Evolutionary conservation across 441 rosid species (phyloP), one percentile per base, ranked within the genome.

Genomic region (Viola pubescens): DNA sequence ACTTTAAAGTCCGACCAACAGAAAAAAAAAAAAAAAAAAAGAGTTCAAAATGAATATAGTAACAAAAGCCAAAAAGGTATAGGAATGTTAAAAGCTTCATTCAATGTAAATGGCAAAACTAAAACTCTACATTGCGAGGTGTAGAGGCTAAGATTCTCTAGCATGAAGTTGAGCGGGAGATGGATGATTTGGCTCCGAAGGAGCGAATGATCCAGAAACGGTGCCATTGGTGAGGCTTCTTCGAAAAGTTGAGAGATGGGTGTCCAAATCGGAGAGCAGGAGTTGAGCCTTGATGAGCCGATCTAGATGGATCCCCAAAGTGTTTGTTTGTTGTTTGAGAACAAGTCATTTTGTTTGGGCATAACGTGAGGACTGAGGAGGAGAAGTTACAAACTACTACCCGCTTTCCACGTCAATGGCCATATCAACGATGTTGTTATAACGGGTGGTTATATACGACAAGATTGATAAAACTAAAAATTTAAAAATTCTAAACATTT

Each of bases 171-270:
- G 62, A 83, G 67, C 40, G 73, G 51, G 71, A 67, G 57, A 87
- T 43, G 12, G 79, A 73, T n/a, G 67, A 58, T 70, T 82, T 87
- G 60, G 82, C 75, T 12, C 62, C 66, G 39, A 87, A 70, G 0
- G 90, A 87, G 19, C 77, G 79, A 48, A 83, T 77, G 70, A 89
- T 85, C 92, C 95, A 89, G 89, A 85, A 13, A 83, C 81, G 19
- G 78, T 76, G 62, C 60, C 75, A 66, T 81, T 77, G 2, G 70
- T 60, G 46, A 83, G 82, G 57, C 53, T 63, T 19, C 52, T 60
- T 8, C 68, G 84, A 11, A 87, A 79, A 19, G 69, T 56, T 2
- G 67, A 72, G 66, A 82, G 74, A 59, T 66, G 43, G 56, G 55
- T 52, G 58, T 81, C 81, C 63, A 61, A 71, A 66, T 68, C 73